phyloP scores from a whole-genome alignment of 2,329 filamentous ascomycete genomes.

The Phialophora macrospora region DNA sequence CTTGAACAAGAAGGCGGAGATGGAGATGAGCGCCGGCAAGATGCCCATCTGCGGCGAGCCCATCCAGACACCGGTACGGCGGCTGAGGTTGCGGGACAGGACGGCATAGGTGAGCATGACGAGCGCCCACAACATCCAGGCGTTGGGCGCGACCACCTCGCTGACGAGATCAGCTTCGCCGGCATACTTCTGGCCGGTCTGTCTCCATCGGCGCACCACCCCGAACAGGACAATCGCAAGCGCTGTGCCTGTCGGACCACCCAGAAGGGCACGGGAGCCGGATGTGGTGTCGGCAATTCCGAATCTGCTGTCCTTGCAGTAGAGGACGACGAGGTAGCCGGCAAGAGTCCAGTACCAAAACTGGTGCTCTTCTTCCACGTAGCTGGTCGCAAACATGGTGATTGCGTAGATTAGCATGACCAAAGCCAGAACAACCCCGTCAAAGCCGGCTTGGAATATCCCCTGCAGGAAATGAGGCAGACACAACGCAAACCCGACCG shows the following conservation, averaged over 20 bases:
- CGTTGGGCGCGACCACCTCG: constrained; percentile 67
- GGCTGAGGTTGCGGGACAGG: constrained; percentile 55
- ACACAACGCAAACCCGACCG: constrained; percentile 39
- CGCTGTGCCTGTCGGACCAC: constrained; percentile 42
- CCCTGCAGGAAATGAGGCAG: constrained; percentile 37
- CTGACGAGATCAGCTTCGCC: constrained; percentile 88
- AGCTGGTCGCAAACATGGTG: constrained; percentile 99
- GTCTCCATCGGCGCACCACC: constrained; percentile 82
- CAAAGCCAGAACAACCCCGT: constrained; percentile 50
- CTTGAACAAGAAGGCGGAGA: constrained; percentile 79
- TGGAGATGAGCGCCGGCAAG: constrained; percentile 47
- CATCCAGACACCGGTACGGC: constrained; percentile 38
- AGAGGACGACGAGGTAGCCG: constrained; percentile 55
- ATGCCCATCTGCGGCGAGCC: constrained; percentile 34
- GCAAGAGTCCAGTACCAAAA: constrained; percentile 92
- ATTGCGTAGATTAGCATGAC: constrained; percentile 69
- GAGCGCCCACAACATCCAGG: constrained; percentile 73
- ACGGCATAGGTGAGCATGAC: constrained; percentile 72
- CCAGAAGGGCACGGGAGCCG: not conserved
- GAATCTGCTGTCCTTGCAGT: constrained; percentile 28
- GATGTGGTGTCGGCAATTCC: not conserved
- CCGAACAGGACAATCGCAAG: constrained; percentile 67
- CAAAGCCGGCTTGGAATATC: constrained; percentile 19
- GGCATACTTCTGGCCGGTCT: constrained; percentile 94
- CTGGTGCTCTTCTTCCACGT: constrained; percentile 97